phyloP scores from a whole-genome alignment of 1,284 basidiomycete genomes.

The Tilletia caries region DNA sequence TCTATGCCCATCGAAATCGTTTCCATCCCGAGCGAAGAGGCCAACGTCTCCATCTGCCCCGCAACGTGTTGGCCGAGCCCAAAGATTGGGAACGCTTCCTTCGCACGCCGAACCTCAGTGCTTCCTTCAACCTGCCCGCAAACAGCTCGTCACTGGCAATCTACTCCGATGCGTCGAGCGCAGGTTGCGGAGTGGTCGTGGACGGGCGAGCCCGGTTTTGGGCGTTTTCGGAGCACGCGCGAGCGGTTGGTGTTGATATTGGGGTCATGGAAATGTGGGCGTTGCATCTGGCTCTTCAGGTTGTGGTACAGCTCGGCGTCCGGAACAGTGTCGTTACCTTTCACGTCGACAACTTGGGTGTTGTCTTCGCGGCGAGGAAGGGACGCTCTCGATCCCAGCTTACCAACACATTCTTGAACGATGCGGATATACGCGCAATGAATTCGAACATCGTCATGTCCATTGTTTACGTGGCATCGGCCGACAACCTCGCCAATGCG shows the following conservation, averaged over 20 bases:
- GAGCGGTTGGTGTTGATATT: neutral
- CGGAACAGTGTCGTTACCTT: neutral
- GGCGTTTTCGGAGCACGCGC: too few species aligned
- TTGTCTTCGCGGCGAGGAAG: neutral
- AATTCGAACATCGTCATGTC: neutral
- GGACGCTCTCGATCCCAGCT: neutral
- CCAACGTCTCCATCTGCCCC: neutral
- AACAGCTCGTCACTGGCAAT: neutral
- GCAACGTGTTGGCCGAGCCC: neutral
- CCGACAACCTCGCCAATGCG: neutral
- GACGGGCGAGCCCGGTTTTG: neutral
- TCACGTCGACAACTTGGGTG: neutral
- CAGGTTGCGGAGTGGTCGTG: neutral
- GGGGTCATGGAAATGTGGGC: conserved; percentile 5
- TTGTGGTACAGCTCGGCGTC: neutral
- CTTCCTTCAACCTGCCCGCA: neutral
- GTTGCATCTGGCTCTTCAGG: neutral
- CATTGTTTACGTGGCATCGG: neutral
- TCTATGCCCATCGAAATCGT: neutral
- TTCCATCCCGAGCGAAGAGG: neutral
- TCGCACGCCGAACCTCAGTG: neutral
- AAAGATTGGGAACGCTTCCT: neutral
- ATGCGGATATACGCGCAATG: neutral
- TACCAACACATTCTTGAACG: neutral
- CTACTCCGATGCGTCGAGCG: neutral